phyloP scores from a whole-genome alignment of 2,329 filamentous ascomycete species.

The Beauveria rudraprayagi region DNA sequence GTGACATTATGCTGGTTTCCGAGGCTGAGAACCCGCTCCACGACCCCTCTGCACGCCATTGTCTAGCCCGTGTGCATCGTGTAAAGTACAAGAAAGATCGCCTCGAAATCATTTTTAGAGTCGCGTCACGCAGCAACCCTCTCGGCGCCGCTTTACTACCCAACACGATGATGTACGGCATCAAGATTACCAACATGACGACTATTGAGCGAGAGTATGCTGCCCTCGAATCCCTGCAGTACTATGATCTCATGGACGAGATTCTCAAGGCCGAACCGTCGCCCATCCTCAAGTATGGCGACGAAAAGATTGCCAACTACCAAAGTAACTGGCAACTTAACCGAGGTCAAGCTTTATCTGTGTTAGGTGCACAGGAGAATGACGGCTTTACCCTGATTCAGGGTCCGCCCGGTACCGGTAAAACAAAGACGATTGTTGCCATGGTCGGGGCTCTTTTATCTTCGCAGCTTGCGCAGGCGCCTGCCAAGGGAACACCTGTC shows the following conservation, averaged over 20 bases:
- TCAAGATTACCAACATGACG: slow-evolving; percentile 87
- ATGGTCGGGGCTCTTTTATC: slow-evolving; percentile 77
- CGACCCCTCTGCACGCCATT: slow-evolving; percentile 61
- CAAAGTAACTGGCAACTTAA: slow-evolving; percentile 79
- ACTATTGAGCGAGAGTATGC: slow-evolving; percentile 95
- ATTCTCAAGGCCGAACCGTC: slow-evolving; percentile 85
- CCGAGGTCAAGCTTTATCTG: slow-evolving; percentile 79
- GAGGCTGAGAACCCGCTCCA: slow-evolving; percentile 62
- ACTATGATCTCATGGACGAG: slow-evolving; percentile 93
- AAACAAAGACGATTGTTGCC: slow-evolving; percentile 95
- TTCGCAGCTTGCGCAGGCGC: slow-evolving; percentile 29
- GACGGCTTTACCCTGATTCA: slow-evolving; percentile 96
- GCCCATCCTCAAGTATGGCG: slow-evolving; percentile 72
- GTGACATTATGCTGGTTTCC: slow-evolving; percentile 83
- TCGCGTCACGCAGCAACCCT: slow-evolving; percentile 59
- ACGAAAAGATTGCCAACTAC: slow-evolving; percentile 60
- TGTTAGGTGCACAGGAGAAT: slow-evolving; percentile 87
- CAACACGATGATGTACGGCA: slow-evolving; percentile 60
- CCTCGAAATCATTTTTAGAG: slow-evolving; percentile 78
- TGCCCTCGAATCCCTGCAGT: slow-evolving; percentile 80
- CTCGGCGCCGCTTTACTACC: slow-evolving; percentile 58
- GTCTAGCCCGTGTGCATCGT: slow-evolving; percentile 75
- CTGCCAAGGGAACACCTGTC: slow-evolving; percentile 24
- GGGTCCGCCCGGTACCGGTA: slow-evolving; percentile 91
- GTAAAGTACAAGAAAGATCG: slow-evolving; percentile 73